A percentile compares a stretch with the other conserved stretches of the same genome.
These are phyloP conservation scores for Neurospora crassa DNA, from an alignment of 2,329 filamentous ascomycete species.

Conservation along the genomic window DNA sequence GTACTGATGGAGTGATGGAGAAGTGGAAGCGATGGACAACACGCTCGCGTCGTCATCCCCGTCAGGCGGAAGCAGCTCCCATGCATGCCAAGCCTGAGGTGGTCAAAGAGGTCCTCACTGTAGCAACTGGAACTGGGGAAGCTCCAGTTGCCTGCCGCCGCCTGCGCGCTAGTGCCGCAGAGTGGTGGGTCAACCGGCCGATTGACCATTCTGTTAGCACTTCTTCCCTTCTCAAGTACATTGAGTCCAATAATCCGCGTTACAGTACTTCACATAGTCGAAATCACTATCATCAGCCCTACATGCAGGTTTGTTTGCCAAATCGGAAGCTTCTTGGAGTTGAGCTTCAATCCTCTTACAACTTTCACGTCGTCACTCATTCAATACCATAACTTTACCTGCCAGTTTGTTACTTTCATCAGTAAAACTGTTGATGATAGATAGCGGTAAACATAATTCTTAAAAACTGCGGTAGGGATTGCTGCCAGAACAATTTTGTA, in stretches of 20 bases:
- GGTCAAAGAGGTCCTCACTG: not conserved
- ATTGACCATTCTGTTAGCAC: not conserved
- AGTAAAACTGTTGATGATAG: not conserved
- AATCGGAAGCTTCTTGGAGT: not conserved
- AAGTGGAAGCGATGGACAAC: not conserved
- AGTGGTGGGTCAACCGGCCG: not conserved
- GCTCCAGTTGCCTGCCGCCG: not conserved
- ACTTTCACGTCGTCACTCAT: not conserved
- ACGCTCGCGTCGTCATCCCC: not conserved
- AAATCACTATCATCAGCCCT: not conserved
- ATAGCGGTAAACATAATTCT: not conserved
- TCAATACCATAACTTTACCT: not conserved
- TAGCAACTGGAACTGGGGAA: not conserved
- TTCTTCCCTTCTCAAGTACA: no score
- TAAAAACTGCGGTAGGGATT: not conserved
- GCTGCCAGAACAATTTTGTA: not conserved
- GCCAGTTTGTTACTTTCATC: not conserved
- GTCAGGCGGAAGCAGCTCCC: not conserved
- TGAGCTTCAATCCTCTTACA: not conserved
- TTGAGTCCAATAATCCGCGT: no score
- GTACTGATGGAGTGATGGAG: not conserved
- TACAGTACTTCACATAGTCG: not conserved
- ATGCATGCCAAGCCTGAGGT: not conserved
- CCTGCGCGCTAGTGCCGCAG: not conserved
- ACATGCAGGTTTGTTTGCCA: not conserved